phyloP scores from a whole-genome alignment of 1,284 basidiomycete species.

The Salmacisia buchloeana region DNA sequence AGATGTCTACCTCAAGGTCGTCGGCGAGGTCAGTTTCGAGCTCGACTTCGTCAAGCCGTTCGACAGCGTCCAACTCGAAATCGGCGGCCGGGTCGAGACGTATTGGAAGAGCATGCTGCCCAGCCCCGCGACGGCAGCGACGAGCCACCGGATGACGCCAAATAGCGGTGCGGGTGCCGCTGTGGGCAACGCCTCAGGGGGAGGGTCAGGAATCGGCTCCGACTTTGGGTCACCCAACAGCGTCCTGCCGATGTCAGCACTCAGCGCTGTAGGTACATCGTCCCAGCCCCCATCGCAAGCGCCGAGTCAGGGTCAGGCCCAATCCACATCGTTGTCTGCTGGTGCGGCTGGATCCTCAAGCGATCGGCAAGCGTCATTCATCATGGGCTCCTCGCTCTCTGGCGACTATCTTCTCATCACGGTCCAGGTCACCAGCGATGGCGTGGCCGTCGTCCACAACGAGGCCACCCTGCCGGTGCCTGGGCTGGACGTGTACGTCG shows the following conservation, averaged over 20 bases:
- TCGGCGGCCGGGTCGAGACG: conserved; percentile 68
- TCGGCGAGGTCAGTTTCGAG: conserved; percentile 91
- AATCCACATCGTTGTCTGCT: neutral
- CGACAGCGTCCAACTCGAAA: conserved; percentile 85
- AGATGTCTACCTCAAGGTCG: conserved; percentile 85
- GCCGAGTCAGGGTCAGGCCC: neutral
- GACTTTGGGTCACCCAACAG: conserved; percentile 1
- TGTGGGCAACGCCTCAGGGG: neutral
- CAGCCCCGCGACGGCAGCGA: conserved; percentile 19
- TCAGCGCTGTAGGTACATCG: too few species aligned
- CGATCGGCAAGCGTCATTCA: conserved; percentile 50
- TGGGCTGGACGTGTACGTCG: conserved; percentile 71
- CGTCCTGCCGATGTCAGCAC: neutral
- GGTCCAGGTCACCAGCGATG: conserved; percentile 86
- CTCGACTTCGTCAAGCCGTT: conserved; percentile 84
- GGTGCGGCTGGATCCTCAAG: neutral
- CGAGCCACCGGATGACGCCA: conserved; percentile 33
- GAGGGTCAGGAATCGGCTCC: conserved; percentile 12
- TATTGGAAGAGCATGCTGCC: conserved; percentile 51
- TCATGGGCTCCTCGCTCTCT: conserved; percentile 77
- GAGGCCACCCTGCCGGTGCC: conserved; percentile 66
- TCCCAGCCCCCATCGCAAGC: too few species aligned
- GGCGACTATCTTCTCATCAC: conserved; percentile 79
- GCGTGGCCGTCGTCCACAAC: conserved; percentile 75
- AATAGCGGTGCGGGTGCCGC: conserved; percentile 20